Conservation (phyloP, 2,329 filamentous ascomycete species). For the Fusarium piperis region DNA sequence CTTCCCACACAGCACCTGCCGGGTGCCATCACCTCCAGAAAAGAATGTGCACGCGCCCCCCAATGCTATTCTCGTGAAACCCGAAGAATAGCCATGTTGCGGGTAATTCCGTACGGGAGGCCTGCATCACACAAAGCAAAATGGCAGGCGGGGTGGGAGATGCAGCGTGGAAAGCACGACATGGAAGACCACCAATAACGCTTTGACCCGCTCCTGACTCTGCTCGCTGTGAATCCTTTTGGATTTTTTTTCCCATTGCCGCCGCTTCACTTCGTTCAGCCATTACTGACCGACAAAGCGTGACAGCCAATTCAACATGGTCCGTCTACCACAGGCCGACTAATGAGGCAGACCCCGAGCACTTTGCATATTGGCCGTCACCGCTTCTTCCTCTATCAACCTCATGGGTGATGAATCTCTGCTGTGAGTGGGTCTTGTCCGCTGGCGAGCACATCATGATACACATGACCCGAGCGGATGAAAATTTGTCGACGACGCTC, state of each 20-base stretch:
- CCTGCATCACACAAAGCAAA: neutral
- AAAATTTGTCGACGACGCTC: neutral
- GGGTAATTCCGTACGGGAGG: neutral
- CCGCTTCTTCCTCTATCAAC: slow-evolving; percentile 28
- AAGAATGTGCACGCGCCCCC: neutral
- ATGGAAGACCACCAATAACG: slow-evolving; percentile 1
- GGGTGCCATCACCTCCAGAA: neutral
- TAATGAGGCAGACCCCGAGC: slow-evolving; percentile 17
- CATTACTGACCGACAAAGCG: slow-evolving; percentile 31
- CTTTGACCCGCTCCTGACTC: slow-evolving; percentile 23
- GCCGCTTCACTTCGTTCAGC: slow-evolving; percentile 18
- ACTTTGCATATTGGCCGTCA: slow-evolving; percentile 25
- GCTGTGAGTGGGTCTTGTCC: slow-evolving; percentile 10
- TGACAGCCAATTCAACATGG: slow-evolving; percentile 11
- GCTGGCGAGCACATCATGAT: slow-evolving; percentile 9
- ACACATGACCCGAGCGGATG: neutral
- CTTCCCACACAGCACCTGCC: neutral
- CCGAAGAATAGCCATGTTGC: neutral
- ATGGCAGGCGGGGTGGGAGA: neutral
- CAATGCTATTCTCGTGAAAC: neutral
- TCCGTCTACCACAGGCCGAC: slow-evolving; percentile 15
- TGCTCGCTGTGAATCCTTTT: neutral
- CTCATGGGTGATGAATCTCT: slow-evolving; percentile 20
- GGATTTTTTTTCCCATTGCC: neutral
- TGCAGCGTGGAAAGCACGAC: neutral